A percentile compares a stretch with the other conserved stretches of the same genome.
These are phyloP conservation scores for Ogataea glucozyma DNA, from an alignment of 805 yeast genomes.

Conservation along the genomic window DNA sequence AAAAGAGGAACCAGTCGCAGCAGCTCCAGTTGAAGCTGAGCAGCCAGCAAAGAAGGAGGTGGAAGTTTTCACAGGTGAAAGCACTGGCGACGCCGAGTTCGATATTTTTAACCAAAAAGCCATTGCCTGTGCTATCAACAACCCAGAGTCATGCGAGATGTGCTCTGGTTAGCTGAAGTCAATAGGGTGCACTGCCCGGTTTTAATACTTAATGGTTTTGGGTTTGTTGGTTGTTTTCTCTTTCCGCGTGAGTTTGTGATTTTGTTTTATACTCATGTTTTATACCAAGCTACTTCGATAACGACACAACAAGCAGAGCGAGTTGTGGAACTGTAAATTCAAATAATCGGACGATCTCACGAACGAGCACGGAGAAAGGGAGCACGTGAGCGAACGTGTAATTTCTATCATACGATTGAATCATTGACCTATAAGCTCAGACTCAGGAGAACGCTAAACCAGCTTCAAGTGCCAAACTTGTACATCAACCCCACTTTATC, in stretches of 20 bases:
- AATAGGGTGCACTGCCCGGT: not conserved
- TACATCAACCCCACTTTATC: no score
- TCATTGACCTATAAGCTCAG: no score
- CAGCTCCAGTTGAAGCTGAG: constrained; percentile 10
- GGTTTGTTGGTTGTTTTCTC: not conserved
- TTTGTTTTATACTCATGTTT: not conserved
- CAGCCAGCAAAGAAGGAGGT: constrained; percentile 12
- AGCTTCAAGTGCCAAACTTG: no score
- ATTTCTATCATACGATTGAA: no score
- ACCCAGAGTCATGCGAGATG: constrained; percentile 98
- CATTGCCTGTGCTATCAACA: constrained; percentile 93
- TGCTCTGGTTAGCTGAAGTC: constrained; percentile 92
- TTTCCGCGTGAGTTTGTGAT: not conserved
- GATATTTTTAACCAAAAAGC: constrained; percentile 93
- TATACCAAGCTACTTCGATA: constrained; percentile 3
- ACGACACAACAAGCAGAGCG: no score
- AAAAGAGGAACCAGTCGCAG: constrained; percentile 7
- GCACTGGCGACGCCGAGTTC: constrained; percentile 48
- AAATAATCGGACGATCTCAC: no score
- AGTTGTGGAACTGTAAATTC: no score
- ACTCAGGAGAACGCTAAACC: no score
- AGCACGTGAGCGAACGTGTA: no score
- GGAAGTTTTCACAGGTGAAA: constrained; percentile 22
- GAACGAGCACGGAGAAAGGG: no score
- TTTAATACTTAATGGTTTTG: constrained; percentile 1